Conservation (phyloP, 2,329 filamentous ascomycete genomes). For the Trichoderma sp. region DNA sequence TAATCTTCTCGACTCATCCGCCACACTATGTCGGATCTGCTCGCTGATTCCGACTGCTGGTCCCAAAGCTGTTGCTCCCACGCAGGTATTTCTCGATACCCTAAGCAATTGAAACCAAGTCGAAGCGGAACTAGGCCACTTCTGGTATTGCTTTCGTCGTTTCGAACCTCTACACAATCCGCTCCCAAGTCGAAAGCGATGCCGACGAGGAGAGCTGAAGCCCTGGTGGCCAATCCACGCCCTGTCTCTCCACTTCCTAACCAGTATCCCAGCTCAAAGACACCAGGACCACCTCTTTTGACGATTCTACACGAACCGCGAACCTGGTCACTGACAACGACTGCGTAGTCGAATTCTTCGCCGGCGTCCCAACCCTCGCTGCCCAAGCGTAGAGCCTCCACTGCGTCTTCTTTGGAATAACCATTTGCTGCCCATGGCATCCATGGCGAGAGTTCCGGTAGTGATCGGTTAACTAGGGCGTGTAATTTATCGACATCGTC, state of each 20-base stretch:
- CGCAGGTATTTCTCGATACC: not conserved
- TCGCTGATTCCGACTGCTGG: not conserved
- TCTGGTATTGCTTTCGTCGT: conserved; percentile 18
- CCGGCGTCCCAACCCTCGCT: conserved; percentile 17
- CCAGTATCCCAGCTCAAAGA: conserved; percentile 25
- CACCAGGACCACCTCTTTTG: not conserved
- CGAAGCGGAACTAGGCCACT: conserved; percentile 10
- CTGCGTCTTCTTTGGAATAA: conserved; percentile 19
- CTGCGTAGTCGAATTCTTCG: conserved; percentile 21
- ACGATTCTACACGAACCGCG: conserved; percentile 23
- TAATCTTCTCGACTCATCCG: conserved; percentile 3
- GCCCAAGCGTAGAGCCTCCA: conserved; percentile 11
- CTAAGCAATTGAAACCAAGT: not conserved
- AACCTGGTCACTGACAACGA: conserved; percentile 11
- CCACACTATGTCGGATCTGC: conserved; percentile 5
- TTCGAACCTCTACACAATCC: conserved; percentile 21
- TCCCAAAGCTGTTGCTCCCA: not conserved
- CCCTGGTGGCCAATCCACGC: conserved; percentile 22
- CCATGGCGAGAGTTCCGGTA: conserved; percentile 18
- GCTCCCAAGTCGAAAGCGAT: conserved; percentile 22
- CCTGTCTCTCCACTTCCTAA: conserved; percentile 22
- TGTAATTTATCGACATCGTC: conserved; percentile 15
- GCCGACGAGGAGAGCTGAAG: conserved; percentile 18
- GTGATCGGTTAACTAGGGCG: conserved; percentile 17
- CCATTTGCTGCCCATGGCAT: conserved; percentile 21